Percentiles rank a stretch among this genome's conserved stretches.
Conservation (phyloP, 176 grass and related monocot species). For the Triticum timopheevii region DNA sequence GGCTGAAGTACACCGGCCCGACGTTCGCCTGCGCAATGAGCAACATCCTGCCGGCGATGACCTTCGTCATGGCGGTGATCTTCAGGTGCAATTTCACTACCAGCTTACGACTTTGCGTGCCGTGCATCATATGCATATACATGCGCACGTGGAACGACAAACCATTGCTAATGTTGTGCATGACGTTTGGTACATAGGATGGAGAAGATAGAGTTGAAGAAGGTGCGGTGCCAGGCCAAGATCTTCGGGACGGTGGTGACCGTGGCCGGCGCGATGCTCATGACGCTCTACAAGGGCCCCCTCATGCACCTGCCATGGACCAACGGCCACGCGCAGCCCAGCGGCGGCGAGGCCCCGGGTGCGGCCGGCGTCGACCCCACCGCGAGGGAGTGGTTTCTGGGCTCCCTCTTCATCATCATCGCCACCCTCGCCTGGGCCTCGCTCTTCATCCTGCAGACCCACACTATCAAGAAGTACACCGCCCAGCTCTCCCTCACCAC, state of each 20-base stretch:
- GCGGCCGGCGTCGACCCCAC: constrained; percentile 6
- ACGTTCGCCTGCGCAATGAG: constrained; percentile 96
- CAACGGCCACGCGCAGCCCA: constrained; percentile 21
- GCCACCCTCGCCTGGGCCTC: constrained; percentile 93
- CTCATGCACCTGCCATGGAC: constrained; percentile 80
- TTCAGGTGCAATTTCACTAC: constrained; percentile 48
- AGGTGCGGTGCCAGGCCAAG: constrained; percentile 80
- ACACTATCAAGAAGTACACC: constrained; percentile 69
- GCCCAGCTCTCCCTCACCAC: constrained; percentile 91
- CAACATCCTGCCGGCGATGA: constrained; percentile 96
- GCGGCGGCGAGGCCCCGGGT: neutral
- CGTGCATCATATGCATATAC: no score
- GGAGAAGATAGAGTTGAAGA: constrained; percentile 83
- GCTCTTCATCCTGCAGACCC: constrained; percentile 81
- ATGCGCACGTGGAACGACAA: neutral
- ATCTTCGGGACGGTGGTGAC: constrained; percentile 74
- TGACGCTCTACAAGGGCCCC: constrained; percentile 97
- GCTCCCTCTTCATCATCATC: constrained; percentile 81
- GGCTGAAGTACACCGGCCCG: constrained; percentile 72
- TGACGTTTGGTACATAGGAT: constrained; percentile 42
- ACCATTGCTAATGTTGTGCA: neutral
- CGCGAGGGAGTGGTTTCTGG: constrained; percentile 58
- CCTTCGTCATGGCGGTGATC: constrained; percentile 84
- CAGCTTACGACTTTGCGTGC: neutral
- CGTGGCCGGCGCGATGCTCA: constrained; percentile 92